Base-by-base conservation (phyloP, 805 yeast species). In the Starmerella tilneyi region DNA sequence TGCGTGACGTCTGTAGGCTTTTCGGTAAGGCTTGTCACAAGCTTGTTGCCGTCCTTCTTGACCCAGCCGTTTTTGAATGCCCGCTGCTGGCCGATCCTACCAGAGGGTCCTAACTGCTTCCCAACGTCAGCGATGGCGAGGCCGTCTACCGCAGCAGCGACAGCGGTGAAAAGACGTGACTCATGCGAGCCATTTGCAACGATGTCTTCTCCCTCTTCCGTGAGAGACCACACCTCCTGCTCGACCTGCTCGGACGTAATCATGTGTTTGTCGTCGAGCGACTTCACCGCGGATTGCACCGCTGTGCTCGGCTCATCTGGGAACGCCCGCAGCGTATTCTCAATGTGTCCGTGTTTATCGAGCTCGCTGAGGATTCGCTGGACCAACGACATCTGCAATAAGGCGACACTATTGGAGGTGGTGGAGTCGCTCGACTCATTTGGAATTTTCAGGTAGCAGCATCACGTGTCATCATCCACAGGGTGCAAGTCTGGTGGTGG, bases 21-120 rank as follows among this genome's bases (percentile, higher is more conserved):
- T 45, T 71, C 63, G 13, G 61, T 56, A 5, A 61, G 64, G 32
- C 67, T 68, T 26, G 79, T 70, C 41, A 84, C 75, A 56, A 89
- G 73, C 58, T 73, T 77, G 56, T 83, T 94, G 47, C 89, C 94
- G 48, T 81, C 83, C 63, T 94, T 92, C 52, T 75, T 68, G 58
- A 92, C 79, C 99, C 99, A 92, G 33, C 94, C 94, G 64, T 88
- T 88, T 66, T 86, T 89, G 75, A 92, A 94, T 15, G 97, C 99
- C 59, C 88, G 79, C 56, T 94, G 94, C 69, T 92, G 98, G 52
- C 98, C 99, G 53, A 89, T 73, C 56, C 80, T 79, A 51, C 96
- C 97, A 48, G 77, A 77, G 43, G 77, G 69, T 46, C 96, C 96
- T 66, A 89, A 70, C 53, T 80, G 74, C 45, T 78, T 62, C 41